Conservation (phyloP, 192 early-diverging fungal genomes). For the Polychytrium aggregatum region DNA sequence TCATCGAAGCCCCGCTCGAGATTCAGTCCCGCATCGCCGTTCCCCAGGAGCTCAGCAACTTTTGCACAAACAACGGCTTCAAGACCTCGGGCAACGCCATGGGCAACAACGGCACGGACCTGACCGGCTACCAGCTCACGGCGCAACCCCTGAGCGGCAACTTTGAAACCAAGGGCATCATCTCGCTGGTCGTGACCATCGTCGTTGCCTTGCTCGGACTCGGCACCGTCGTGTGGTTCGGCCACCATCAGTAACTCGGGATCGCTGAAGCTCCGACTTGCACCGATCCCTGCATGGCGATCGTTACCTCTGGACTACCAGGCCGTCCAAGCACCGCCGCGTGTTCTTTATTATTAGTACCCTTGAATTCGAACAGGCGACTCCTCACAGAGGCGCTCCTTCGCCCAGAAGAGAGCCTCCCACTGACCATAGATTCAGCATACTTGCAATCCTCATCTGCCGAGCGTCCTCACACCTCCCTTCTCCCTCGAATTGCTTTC, state of each 20-base stretch:
- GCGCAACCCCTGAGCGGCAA: constrained; percentile 38
- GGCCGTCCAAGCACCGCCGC: too few species aligned
- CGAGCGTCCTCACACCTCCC: too few species aligned
- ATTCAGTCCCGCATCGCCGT: constrained; percentile 39
- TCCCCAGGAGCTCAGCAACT: constrained; percentile 44
- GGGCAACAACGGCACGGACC: constrained; percentile 54
- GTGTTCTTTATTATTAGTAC: too few species aligned
- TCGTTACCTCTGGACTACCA: too few species aligned
- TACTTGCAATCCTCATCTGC: too few species aligned
- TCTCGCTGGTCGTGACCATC: constrained; percentile 57
- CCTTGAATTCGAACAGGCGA: too few species aligned
- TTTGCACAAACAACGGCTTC: constrained; percentile 51
- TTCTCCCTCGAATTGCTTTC: too few species aligned
- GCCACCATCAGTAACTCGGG: constrained; percentile 11
- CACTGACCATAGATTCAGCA: too few species aligned
- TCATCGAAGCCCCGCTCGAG: constrained; percentile 64
- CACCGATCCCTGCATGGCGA: too few species aligned
- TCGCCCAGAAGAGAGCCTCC: too few species aligned
- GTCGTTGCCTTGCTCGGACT: constrained; percentile 65
- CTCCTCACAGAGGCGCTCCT: too few species aligned
- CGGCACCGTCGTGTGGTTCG: constrained; percentile 66
- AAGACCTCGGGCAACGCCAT: constrained; percentile 58
- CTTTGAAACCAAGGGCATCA: constrained; percentile 58
- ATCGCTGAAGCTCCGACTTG: too few species aligned
- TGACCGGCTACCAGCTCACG: constrained; percentile 42